Percentiles rank a stretch among this genome's conserved stretches.
These are phyloP conservation scores for Trichothecium roseum DNA, from an alignment of 2,329 filamentous ascomycete genomes.

Conservation along the genomic window DNA sequence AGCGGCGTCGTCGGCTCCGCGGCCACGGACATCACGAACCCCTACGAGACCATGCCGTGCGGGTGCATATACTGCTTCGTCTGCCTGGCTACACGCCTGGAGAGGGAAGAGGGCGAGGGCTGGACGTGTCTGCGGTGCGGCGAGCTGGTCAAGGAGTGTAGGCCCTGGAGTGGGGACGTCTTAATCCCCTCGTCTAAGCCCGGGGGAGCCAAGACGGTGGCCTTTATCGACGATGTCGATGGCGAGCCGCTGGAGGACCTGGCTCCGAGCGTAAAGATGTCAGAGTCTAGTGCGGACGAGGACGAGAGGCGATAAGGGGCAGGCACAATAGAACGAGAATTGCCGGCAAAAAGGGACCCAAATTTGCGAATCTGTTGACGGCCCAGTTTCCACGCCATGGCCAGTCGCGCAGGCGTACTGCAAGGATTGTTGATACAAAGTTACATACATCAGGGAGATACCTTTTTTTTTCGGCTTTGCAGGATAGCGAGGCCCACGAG, in stretches of 20 bases:
- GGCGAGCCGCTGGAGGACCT: slow-evolving; percentile 9
- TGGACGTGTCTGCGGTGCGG: slow-evolving; percentile 89
- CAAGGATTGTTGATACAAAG: no score
- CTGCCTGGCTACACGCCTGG: slow-evolving; percentile 80
- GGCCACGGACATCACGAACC: slow-evolving; percentile 90
- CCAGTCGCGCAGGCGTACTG: no score
- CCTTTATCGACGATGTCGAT: slow-evolving; percentile 47
- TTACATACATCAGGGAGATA: no score
- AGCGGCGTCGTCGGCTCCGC: slow-evolving; percentile 78
- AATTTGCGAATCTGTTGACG: no score
- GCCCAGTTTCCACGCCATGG: no score
- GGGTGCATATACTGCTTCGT: slow-evolving; percentile 94
- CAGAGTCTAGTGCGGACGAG: no score
- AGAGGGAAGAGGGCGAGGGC: slow-evolving; percentile 87
- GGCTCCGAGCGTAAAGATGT: no score
- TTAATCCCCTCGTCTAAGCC: slow-evolving; percentile 44
- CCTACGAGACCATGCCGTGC: slow-evolving; percentile 84
- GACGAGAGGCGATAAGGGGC: no score
- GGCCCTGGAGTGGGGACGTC: slow-evolving; percentile 86
- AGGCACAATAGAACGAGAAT: no score
- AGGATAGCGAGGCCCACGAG: no score
- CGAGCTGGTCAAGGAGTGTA: slow-evolving; percentile 71
- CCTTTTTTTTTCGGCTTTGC: no score
- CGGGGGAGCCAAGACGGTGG: slow-evolving; percentile 44
- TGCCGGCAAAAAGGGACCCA: no score